Percentiles rank a stretch among this genome's conserved stretches.
Conservation (phyloP, 495 filamentous ascomycete species). For the Penicillium cataractarum region DNA sequence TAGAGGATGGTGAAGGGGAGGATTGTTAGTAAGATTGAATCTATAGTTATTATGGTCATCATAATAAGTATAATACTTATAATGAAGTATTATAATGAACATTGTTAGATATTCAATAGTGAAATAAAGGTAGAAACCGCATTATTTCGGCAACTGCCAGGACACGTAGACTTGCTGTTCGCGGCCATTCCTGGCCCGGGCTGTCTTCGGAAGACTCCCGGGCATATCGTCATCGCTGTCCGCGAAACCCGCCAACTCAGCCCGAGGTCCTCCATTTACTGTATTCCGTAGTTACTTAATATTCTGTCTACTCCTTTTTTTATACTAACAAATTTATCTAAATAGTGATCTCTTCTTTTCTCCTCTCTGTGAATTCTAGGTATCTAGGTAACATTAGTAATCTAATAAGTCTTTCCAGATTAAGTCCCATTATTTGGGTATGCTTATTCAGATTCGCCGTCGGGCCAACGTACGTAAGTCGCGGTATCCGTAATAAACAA, state of each 20-base stretch:
- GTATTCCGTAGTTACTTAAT: not conserved
- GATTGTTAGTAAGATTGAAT: not conserved
- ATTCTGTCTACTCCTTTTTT: not conserved
- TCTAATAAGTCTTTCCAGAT: slow-evolving; percentile 1
- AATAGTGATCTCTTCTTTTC: not conserved
- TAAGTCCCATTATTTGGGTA: slow-evolving; percentile 11
- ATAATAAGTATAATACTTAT: no score
- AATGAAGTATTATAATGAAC: not conserved
- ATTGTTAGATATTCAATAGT: no score
- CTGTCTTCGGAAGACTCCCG: slow-evolving; percentile 41
- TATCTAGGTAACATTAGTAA: slow-evolving; percentile 15
- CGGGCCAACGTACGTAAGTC: not conserved
- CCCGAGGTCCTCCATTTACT: slow-evolving; percentile 6
- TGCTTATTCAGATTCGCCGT: not conserved
- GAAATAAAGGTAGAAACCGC: no score
- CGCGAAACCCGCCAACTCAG: slow-evolving; percentile 1
- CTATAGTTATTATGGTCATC: not conserved
- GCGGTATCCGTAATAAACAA: not conserved
- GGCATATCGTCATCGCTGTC: slow-evolving; percentile 22
- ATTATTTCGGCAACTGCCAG: not conserved
- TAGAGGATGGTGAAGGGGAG: not conserved
- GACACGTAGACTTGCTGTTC: slow-evolving; percentile 17
- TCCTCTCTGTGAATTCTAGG: not conserved
- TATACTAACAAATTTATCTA: not conserved
- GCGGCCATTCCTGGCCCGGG: slow-evolving; percentile 23